Evolutionary conservation across 306 rosid genomes (phyloP).

Genomic region (Citrullus colocynthis): DNA sequence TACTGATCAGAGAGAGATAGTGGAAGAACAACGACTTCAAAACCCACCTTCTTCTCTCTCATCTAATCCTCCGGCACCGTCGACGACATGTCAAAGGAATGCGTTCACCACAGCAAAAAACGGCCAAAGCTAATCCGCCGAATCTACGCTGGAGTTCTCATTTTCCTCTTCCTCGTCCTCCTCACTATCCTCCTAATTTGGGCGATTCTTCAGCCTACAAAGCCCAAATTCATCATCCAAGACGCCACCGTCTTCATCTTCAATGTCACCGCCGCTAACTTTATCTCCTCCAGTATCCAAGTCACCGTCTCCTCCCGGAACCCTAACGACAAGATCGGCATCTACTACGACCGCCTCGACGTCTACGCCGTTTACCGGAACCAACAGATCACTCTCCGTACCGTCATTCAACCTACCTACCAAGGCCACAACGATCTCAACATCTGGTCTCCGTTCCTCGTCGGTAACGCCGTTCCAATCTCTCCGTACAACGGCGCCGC

Average conservation of each 20-base stretch:
- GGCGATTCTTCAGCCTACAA: slow-evolving; percentile 58
- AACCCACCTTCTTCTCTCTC: background rate
- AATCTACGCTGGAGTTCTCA: slow-evolving; percentile 25
- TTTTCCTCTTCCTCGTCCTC: slow-evolving; percentile 45
- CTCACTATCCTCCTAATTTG: slow-evolving; percentile 50
- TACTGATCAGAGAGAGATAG: background rate
- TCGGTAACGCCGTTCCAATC: slow-evolving; percentile 52
- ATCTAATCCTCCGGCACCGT: background rate
- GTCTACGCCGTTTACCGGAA: slow-evolving; percentile 40
- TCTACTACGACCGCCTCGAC: slow-evolving; percentile 79
- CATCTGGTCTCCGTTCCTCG: slow-evolving; percentile 79
- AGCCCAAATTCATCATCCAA: slow-evolving; percentile 66
- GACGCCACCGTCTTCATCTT: slow-evolving; percentile 78
- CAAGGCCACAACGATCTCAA: slow-evolving; percentile 68
- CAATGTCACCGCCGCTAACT: slow-evolving; percentile 52
- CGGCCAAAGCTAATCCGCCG: background rate
- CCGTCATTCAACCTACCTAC: slow-evolving; percentile 51
- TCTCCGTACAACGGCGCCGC: slow-evolving; percentile 46
- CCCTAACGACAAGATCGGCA: slow-evolving; percentile 70
- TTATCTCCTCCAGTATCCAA: slow-evolving; percentile 57
- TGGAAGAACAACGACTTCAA: background rate
- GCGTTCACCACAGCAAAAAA: slow-evolving; percentile 30
- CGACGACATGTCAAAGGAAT: slow-evolving; percentile 40
- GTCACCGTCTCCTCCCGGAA: slow-evolving; percentile 62
- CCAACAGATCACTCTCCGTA: slow-evolving; percentile 68